Conservation (phyloP, 345 rosid genomes). For the Eucalyptus rudis region DNA sequence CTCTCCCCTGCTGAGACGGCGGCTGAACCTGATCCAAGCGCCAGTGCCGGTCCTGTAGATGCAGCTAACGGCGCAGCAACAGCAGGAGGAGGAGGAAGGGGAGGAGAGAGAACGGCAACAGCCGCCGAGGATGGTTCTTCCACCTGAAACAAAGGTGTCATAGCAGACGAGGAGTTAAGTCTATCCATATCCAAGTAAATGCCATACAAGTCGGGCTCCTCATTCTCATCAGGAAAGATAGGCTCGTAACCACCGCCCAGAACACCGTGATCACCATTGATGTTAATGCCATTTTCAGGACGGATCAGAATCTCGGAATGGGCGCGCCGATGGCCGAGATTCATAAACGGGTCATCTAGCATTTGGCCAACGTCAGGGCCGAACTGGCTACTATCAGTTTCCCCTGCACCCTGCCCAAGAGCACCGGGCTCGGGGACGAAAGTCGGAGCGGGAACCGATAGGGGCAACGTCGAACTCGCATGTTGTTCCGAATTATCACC, state of each 20-base stretch:
- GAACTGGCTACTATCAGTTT: slow-evolving; percentile 32
- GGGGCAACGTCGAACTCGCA: not conserved
- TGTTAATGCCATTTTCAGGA: slow-evolving; percentile 74
- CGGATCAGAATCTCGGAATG: slow-evolving; percentile 90
- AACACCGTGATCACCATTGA: slow-evolving; percentile 80
- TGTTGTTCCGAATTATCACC: slow-evolving; percentile 35
- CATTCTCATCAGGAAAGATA: slow-evolving; percentile 71
- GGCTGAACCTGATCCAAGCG: not conserved
- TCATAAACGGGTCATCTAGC: slow-evolving; percentile 80
- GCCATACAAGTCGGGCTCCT: slow-evolving; percentile 58
- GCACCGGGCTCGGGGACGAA: not conserved
- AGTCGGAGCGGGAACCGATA: not conserved
- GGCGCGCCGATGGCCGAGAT: slow-evolving; percentile 86
- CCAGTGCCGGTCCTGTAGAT: not conserved
- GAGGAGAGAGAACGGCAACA: not conserved
- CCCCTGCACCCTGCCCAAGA: not conserved
- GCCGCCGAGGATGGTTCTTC: slow-evolving; percentile 21
- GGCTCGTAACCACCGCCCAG: slow-evolving; percentile 71
- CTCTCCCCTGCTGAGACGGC: slow-evolving; percentile 36
- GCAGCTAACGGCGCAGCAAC: not conserved
- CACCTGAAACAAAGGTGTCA: slow-evolving; percentile 47
- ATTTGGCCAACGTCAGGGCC: slow-evolving; percentile 78
- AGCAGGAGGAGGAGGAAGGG: slow-evolving; percentile 4
- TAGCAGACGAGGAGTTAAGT: slow-evolving; percentile 57
- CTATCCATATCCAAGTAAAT: slow-evolving; percentile 92